Evolutionary conservation across 2,329 filamentous ascomycete genomes (phyloP).

Genomic region (Torrubiella hemipterigena): DNA sequence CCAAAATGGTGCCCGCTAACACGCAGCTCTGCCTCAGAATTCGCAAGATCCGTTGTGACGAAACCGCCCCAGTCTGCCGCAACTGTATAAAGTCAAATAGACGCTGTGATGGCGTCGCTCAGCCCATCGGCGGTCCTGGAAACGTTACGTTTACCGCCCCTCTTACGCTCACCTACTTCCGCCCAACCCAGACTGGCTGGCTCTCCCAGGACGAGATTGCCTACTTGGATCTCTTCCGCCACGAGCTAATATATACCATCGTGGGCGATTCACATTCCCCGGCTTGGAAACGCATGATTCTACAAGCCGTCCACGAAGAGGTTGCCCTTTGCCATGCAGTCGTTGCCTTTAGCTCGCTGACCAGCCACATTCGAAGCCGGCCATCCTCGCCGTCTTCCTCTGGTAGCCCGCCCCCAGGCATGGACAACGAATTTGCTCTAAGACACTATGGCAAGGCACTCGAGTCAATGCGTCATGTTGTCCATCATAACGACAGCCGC

Average conservation of each 20-base stretch:
- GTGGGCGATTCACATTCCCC: conserved; percentile 6
- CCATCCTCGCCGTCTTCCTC: neutral
- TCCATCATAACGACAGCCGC: conserved; percentile 2
- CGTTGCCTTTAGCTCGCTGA: conserved; percentile 7
- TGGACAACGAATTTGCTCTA: conserved; percentile 6
- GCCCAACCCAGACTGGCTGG: conserved; percentile 6
- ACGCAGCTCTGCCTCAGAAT: conserved; percentile 6
- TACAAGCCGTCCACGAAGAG: conserved; percentile 7
- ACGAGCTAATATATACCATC: conserved; percentile 9
- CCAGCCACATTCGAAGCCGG: neutral
- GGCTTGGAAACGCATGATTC: conserved; percentile 6
- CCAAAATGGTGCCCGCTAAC: neutral
- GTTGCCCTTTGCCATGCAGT: conserved; percentile 7
- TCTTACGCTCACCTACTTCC: conserved; percentile 9
- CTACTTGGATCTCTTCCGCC: conserved; percentile 7
- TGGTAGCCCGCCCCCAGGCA: neutral
- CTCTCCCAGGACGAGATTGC: conserved; percentile 2
- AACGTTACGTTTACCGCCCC: conserved; percentile 11
- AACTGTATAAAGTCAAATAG: conserved; percentile 9
- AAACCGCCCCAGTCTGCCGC: conserved; percentile 8
- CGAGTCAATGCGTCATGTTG: conserved; percentile 5
- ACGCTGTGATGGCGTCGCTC: conserved; percentile 8
- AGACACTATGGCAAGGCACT: conserved; percentile 6
- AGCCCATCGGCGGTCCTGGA: conserved; percentile 3
- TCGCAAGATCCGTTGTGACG: conserved; percentile 10